These are phyloP conservation scores for Fusarium graminum DNA, from an alignment of 2,329 filamentous ascomycete species.

Conservation along the genomic window DNA sequence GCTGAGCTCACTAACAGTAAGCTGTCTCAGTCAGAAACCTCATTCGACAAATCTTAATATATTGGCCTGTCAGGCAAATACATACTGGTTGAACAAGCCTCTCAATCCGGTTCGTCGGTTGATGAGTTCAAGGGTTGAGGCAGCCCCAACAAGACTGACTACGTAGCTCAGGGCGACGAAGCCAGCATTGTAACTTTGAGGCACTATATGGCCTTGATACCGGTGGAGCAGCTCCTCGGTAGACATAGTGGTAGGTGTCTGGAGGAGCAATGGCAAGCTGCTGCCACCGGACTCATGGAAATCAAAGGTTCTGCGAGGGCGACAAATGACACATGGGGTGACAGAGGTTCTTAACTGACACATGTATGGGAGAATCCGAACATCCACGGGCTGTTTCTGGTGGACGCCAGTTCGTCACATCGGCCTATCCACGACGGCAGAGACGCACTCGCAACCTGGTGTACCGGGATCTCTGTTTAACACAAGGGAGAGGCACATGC, in stretches of 20 bases:
- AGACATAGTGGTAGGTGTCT: constrained; percentile 39
- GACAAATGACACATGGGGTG: constrained; percentile 22
- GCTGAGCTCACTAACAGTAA: constrained; percentile 73
- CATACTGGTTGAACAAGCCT: constrained; percentile 77
- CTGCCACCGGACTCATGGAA: constrained; percentile 26
- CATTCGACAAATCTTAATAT: background rate
- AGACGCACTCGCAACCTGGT: constrained; percentile 14
- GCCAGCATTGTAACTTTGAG: constrained; percentile 65
- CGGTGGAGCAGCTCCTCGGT: constrained; percentile 53
- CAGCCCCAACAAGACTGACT: constrained; percentile 81
- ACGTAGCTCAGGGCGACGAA: constrained; percentile 80
- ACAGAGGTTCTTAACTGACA: constrained; percentile 41
- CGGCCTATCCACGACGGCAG: constrained; percentile 16
- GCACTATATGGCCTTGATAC: constrained; percentile 62
- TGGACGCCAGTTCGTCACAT: constrained; percentile 29
- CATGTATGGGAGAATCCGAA: constrained; percentile 9
- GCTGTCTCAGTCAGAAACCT: constrained; percentile 55
- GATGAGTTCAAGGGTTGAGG: constrained; percentile 84
- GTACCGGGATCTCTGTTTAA: constrained; percentile 21
- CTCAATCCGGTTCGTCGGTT: constrained; percentile 78
- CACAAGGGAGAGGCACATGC: constrained; percentile 34
- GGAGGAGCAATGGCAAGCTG: constrained; percentile 28
- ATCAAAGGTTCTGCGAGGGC: constrained; percentile 10
- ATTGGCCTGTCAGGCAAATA: constrained; percentile 15
- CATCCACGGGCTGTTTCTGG: constrained; percentile 27